Percentiles rank a stretch among this genome's conserved stretches.
These are phyloP conservation scores for Phanerochaete carnosa DNA, from an alignment of 768 basidiomycete species.

Conservation along the genomic window DNA sequence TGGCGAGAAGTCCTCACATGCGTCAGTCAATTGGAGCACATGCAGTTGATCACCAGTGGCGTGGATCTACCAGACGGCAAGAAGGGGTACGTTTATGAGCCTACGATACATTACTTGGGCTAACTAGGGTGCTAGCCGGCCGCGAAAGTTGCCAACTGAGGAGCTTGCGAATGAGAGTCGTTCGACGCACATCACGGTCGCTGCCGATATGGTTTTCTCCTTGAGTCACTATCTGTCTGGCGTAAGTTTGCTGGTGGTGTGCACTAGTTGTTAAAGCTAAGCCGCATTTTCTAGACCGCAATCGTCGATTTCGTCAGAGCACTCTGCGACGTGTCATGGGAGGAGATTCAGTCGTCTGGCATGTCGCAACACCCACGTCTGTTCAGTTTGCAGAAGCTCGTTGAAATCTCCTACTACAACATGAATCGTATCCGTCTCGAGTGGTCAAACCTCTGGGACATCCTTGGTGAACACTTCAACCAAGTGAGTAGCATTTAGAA, in stretches of 20 bases:
- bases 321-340: conserved; percentile 96
- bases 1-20: conserved; percentile 97
- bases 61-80: conserved; percentile 81
- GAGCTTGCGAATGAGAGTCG: conserved; percentile 96
- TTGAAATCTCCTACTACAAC: conserved; percentile 99
- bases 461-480: conserved; percentile 97
- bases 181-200: conserved; percentile 97
- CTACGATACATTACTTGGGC: not conserved
- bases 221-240: conserved; percentile 92
- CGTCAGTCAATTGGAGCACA: conserved; percentile 97
- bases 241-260: conserved; percentile 56
- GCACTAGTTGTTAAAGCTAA: not conserved
- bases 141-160: conserved; percentile 74
- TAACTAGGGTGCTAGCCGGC: conserved; percentile 15
- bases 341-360: conserved; percentile 97
- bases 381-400: conserved; percentile 96
- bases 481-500: conserved; percentile 55
- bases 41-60: conserved; percentile 95
- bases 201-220: conserved; percentile 99
- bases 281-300: conserved; percentile 59
- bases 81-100: conserved; percentile 60
- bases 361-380: conserved; percentile 90
- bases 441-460: conserved; percentile 98
- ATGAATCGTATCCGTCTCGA: conserved; percentile 98
- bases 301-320: conserved; percentile 98